Conservation (phyloP, 106 monocot species). For the Agapanthus africanus region DNA sequence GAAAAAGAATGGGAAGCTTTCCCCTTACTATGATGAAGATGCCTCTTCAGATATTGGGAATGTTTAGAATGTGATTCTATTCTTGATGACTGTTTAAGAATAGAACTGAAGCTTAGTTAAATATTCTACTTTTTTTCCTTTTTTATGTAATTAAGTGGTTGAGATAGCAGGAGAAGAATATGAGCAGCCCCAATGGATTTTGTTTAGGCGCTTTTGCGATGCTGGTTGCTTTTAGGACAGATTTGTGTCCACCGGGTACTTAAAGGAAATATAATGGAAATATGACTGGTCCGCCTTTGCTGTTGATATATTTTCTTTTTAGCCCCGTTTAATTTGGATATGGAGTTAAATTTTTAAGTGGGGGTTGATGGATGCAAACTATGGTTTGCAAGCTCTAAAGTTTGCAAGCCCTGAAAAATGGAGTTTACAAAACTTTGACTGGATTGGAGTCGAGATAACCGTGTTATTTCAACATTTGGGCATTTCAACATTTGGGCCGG, state of each 20-base stretch:
- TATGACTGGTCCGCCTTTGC: background rate
- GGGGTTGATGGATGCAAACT: no score
- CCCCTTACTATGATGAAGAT: slow-evolving; percentile 30
- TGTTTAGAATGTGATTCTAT: slow-evolving; percentile 3
- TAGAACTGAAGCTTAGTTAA: background rate
- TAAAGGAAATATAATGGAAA: background rate
- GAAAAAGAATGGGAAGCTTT: slow-evolving; percentile 23
- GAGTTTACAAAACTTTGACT: no score
- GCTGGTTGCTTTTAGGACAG: background rate
- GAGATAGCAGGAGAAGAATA: background rate
- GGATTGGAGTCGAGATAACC: no score
- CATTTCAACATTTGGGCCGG: no score
- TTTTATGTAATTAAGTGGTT: slow-evolving; percentile 1
- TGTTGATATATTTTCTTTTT: background rate
- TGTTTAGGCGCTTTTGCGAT: no score
- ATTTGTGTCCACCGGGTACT: background rate
- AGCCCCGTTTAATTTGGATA: no score
- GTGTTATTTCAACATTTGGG: no score
- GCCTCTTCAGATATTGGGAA: slow-evolving; percentile 15
- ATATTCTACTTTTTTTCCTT: background rate
- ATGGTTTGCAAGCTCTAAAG: background rate
- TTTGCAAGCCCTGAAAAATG: no score
- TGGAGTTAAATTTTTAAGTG: no score
- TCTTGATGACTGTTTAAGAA: background rate
- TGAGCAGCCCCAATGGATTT: background rate